Evolutionary conservation across 305 asterid species (phyloP), one percentile per base, ranked within the genome.

Genomic region (Striga hermonthica): DNA sequence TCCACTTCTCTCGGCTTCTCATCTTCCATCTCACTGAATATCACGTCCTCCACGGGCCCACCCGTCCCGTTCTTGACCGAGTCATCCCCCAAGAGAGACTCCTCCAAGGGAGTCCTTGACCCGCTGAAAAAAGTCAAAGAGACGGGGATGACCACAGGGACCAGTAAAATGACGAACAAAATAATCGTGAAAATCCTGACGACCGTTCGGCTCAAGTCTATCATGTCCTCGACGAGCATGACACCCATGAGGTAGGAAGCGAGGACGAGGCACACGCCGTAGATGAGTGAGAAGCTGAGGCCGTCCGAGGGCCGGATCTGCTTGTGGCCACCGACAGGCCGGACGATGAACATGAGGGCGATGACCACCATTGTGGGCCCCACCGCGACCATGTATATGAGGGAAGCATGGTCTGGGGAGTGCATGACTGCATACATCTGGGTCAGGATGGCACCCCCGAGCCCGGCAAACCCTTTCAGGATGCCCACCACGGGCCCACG

Each of bases 301-400:
- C 71, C 69, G 62, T 85, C 94, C 1, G 91, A 82, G 16, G 78
- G 57, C 36, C 86, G 67, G 40, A 76, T 65, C 78, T 89, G 97
- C 69, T 66, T 82, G 84, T 89, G 95, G 39, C 97, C 95, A 48
- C 84, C 91, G 34, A 89, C 91, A 4, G 97, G 93, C 71, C 91
- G 69, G 65, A 87, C 76, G 36, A 89, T 62, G 80, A 87, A 89
- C 97, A 89, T 89, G 43, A 89, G 76, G 50, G 84, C 77, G 60
- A 84, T 79, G 62, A 76, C 84, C 7, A 87, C 82, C 69, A 87
- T 78, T n/a, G 91, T 76, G 5, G 95, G 97, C 31, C 89, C 91
- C 35, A 85, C 93, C 3, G 97, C 93, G 64, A 85, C 82, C 95
- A 87, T 82, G 44, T 79, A 83, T 50, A 89, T 75, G 4, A 89